phyloP scores from a whole-genome alignment of 225 moss, liverwort and hornwort genomes.

The Antitrichia curtipendula region DNA sequence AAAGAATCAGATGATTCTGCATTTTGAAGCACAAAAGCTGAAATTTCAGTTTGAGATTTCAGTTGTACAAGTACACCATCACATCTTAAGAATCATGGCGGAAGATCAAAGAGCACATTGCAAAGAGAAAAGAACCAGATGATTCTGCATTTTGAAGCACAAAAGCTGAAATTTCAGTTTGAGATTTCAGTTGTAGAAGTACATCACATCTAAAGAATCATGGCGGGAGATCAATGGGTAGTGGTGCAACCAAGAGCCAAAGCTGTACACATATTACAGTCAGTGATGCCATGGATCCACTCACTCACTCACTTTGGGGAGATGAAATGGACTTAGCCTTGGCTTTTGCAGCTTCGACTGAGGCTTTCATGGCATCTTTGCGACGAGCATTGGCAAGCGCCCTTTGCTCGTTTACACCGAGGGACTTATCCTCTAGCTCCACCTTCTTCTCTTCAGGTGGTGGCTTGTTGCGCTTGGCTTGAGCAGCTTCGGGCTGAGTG shows the following conservation, averaged over 20 bases:
- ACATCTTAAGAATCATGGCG: neutral
- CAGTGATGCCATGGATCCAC: neutral
- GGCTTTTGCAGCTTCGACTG: slow-evolving; percentile 47
- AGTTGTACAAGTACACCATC: neutral
- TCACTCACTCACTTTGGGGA: neutral
- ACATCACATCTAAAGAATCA: neutral
- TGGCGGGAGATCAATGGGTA: neutral
- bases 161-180: neutral
- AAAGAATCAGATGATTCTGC: neutral
- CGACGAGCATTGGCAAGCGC: slow-evolving; percentile 70
- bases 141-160: neutral
- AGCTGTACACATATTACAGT: neutral
- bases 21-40: neutral
- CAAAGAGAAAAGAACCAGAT: neutral
- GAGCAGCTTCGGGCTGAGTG: slow-evolving; percentile 29
- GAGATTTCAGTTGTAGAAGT: neutral
- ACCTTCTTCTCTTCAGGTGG: slow-evolving; percentile 21
- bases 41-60: neutral
- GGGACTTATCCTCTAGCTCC: slow-evolving; percentile 29
- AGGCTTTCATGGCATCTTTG: slow-evolving; percentile 64
- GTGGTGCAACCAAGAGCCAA: neutral
- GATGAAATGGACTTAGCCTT: slow-evolving; percentile 31
- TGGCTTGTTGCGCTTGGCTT: slow-evolving; percentile 53
- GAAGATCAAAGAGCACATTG: neutral
- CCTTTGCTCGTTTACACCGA: slow-evolving; percentile 59